phyloP scores from a whole-genome alignment of 495 filamentous ascomycete genomes.

The Podospora pseudopauciseta region DNA sequence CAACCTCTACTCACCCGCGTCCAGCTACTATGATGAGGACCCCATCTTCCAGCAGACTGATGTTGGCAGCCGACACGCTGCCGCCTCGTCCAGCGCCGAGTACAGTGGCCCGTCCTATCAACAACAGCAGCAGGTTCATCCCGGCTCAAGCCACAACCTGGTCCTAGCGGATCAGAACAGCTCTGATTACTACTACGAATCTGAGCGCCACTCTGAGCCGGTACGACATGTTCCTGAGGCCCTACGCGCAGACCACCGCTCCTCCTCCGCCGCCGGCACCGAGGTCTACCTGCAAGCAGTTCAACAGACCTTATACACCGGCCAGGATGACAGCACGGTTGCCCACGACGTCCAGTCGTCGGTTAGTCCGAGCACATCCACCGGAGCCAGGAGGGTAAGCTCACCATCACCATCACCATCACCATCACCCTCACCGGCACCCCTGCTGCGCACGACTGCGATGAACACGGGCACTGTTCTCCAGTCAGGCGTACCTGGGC shows the following conservation, averaged over 20 bases:
- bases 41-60: constrained; percentile 26
- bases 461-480: not conserved
- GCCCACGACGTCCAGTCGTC: constrained; percentile 16
- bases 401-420: not conserved
- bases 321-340: constrained; percentile 13
- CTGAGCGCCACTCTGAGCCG: constrained; percentile 1
- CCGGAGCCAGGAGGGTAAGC: constrained; percentile 13
- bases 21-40: constrained; percentile 44
- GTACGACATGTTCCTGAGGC: not conserved
- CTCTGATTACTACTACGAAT: constrained; percentile 1
- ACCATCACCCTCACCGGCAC: not conserved
- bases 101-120: not conserved
- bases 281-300: not conserved
- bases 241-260: not conserved
- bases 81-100: constrained; percentile 10
- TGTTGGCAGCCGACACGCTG: constrained; percentile 11
- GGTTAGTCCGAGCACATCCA: constrained; percentile 19
- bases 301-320: not conserved
- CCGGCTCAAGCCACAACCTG: not conserved
- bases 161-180: not conserved
- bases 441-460: not conserved
- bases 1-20: constrained; percentile 49
- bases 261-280: not conserved
- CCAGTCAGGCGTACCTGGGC: not conserved
- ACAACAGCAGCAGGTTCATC: constrained; percentile 9